Evolutionary conservation across 148 eudicot genomes (phyloP), one percentile per base, ranked within the genome.

Genomic region (Selenicereus undatus): DNA sequence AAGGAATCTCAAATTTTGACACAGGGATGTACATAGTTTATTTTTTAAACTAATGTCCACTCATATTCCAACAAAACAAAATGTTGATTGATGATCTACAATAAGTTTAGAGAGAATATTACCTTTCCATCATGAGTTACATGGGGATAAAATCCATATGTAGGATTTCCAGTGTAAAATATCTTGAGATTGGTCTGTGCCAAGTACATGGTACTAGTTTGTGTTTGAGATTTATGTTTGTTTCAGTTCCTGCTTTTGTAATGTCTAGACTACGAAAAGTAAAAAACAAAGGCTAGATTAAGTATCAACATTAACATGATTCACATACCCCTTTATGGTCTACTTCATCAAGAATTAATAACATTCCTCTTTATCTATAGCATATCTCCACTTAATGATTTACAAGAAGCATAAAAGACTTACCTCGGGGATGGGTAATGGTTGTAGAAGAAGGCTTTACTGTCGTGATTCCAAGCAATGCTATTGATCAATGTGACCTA

Each of bases 51-150:
- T 45, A 54, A 54, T 54, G 3, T 2, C 4, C 21, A 17, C 60
- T 54, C 13, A 4, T 54, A 54, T 54, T 54, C 60, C 60, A 16
- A 54, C 60, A 54, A 52, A 54, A 54, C 20, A 11, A 3, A 54
- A 54, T 54, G 20, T 54, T 17, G 4, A 54, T 54, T 13, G 20
- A 77, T 35, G 32, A 21, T 77, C 30, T 42, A 2, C 27, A 4
- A 62, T 12, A 71, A 80, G 42, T 43, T 51, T 22, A n/a, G 26
- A 60, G 5, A 60, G 11, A 0, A 69, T 56, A 68, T 48, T 79
- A 93, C 97, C 97, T 93, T 91, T 16, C 97, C 97, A 82, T 95
- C 99, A 74, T 93, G 91, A 60, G 97, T 92, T 39, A 95, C 89
- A 56, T 20, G 35, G 58, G 92, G 89, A 3, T 76, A 81, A 79